phyloP scores from a whole-genome alignment of 805 yeast species.

The Teunomyces panamensis region DNA sequence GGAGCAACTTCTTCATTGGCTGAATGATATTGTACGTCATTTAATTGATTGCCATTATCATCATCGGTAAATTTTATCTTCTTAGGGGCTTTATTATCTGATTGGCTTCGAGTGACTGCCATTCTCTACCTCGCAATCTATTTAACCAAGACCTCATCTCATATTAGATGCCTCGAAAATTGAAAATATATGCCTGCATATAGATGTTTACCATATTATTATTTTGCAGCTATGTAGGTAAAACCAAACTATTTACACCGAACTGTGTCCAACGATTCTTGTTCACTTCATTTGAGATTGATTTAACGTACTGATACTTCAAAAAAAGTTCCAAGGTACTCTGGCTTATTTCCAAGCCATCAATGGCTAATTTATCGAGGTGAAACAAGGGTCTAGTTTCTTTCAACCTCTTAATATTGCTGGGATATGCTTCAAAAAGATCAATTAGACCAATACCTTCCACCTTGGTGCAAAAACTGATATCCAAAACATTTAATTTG shows the following conservation, averaged over 20 bases:
- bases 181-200: constrained; percentile 8
- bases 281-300: constrained; percentile 22
- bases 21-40: constrained; percentile 14
- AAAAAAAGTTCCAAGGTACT: constrained; percentile 23
- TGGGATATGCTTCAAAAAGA: constrained; percentile 17
- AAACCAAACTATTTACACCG: constrained; percentile 31
- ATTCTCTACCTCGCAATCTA: constrained; percentile 9
- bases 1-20: constrained; percentile 12
- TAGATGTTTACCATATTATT: no score
- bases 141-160: constrained; percentile 3
- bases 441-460: constrained; percentile 40
- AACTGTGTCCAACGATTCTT: constrained; percentile 31
- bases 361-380: constrained; percentile 23
- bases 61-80: constrained; percentile 34
- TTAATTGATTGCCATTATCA: constrained; percentile 11
- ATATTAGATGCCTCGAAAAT: not conserved
- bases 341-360: constrained; percentile 32
- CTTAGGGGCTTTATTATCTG: constrained; percentile 15
- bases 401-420: constrained; percentile 4
- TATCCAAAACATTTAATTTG: constrained; percentile 26
- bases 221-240: not conserved
- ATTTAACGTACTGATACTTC: constrained; percentile 15
- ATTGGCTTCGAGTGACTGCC: constrained; percentile 31
- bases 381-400: constrained; percentile 1
- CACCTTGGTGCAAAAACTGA: constrained; percentile 33